These are phyloP conservation scores for Hypocreales sp. DNA, from an alignment of 2,329 filamentous ascomycete genomes.

Conservation along the genomic window DNA sequence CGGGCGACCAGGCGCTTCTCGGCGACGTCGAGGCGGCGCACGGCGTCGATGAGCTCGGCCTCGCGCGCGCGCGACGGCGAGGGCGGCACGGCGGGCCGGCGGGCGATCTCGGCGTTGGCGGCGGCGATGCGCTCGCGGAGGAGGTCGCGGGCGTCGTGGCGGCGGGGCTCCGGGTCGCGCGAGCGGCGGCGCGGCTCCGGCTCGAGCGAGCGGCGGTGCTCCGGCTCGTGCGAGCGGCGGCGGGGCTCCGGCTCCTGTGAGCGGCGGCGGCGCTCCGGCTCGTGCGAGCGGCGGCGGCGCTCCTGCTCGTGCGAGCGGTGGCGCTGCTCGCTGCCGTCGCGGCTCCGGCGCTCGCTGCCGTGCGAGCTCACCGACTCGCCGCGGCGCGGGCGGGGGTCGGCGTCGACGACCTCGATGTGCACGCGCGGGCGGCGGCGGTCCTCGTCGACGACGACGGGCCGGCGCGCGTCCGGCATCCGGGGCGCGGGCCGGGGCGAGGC, in stretches of 20 bases:
- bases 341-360: slow-evolving; percentile 17
- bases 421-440: slow-evolving; percentile 15
- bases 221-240: too few relatives aligned
- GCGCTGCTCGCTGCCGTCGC: slow-evolving; percentile 10
- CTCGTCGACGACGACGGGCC: slow-evolving; percentile 23
- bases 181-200: too few relatives aligned
- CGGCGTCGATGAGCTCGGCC: slow-evolving; percentile 17
- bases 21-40: slow-evolving; percentile 17
- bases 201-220: too few relatives aligned
- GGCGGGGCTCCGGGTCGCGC: slow-evolving; percentile 7
- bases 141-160: slow-evolving; percentile 12
- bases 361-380: slow-evolving; percentile 20
- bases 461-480: slow-evolving; percentile 12
- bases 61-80: slow-evolving; percentile 9
- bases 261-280: too few relatives aligned
- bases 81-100: slow-evolving; percentile 17
- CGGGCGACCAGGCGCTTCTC: slow-evolving; percentile 15
- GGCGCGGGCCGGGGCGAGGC: slow-evolving; percentile 7
- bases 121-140: slow-evolving; percentile 19
- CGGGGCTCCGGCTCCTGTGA: too few relatives aligned
- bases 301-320: too few relatives aligned
- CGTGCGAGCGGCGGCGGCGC: too few relatives aligned
- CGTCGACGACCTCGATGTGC: slow-evolving; percentile 21
- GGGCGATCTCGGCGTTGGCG: slow-evolving; percentile 26
- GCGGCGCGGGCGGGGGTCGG: slow-evolving; percentile 12